A percentile compares a stretch with the other conserved stretches of the same genome.
Evolutionary conservation across 2,329 filamentous ascomycete species (phyloP).

Genomic region (Colletotrichum sp.): DNA sequence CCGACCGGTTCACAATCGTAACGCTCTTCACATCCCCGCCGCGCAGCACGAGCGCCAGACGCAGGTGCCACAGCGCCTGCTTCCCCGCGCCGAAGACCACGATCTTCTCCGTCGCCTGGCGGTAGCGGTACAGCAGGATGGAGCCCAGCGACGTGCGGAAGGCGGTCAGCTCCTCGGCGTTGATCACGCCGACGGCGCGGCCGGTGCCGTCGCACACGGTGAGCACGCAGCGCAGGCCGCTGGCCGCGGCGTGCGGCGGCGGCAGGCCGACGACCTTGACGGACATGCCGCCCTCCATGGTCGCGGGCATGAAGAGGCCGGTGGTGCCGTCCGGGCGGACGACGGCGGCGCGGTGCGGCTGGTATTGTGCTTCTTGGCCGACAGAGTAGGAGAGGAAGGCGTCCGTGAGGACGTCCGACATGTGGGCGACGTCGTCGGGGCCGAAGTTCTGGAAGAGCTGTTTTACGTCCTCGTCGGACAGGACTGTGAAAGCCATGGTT

Average conservation of each 20-base stretch:
- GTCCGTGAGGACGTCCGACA: conserved; percentile 63
- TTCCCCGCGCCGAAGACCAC: conserved; percentile 26
- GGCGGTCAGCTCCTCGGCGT: conserved; percentile 71
- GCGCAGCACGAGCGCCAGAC: conserved; percentile 64
- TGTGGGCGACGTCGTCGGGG: conserved; percentile 55
- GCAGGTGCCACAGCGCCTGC: conserved; percentile 67
- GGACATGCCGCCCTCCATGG: conserved; percentile 61
- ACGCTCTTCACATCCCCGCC: conserved; percentile 29
- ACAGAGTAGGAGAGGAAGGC: conserved; percentile 71
- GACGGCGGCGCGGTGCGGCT: conserved; percentile 66
- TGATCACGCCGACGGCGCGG: conserved; percentile 66
- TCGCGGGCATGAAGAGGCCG: conserved; percentile 72
- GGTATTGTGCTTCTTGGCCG: conserved; percentile 63
- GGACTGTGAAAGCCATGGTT: conserved; percentile 63
- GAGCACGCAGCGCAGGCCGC: conserved; percentile 49
- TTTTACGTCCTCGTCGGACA: conserved; percentile 63
- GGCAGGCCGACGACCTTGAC: conserved; percentile 64
- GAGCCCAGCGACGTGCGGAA: conserved; percentile 68
- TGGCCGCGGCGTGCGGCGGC: conserved; percentile 17
- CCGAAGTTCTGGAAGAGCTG: conserved; percentile 58
- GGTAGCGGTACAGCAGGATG: conserved; percentile 10
- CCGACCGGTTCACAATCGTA: conserved; percentile 38
- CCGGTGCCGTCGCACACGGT: conserved; percentile 20
- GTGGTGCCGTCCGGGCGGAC: conserved; percentile 65
- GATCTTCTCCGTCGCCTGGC: conserved; percentile 26